Evolutionary conservation across 495 filamentous ascomycete species (phyloP), one percentile per base, ranked within the genome.

Genomic region (Lasiosphaeriaceae sp.): DNA sequence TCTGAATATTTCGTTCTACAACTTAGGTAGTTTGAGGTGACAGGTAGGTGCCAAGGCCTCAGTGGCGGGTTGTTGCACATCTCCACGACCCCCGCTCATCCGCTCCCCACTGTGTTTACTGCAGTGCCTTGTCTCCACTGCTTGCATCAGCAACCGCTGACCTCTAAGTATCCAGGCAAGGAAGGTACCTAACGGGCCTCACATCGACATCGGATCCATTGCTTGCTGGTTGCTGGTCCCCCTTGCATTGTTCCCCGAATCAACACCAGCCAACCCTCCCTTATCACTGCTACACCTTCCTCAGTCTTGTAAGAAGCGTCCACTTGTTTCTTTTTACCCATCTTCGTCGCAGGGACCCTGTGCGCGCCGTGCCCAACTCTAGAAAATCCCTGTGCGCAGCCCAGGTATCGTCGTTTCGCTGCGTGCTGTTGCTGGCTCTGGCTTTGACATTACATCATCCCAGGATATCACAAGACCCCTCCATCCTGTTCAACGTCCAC

Each of bases 401-500:
- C 16, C 43, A n/a, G 20, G 12, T 47, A 23, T n/a, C n/a, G n/a
- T n/a, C n/a, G n/a, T n/a, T n/a, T n/a, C n/a, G n/a, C n/a, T n/a
- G n/a, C n/a, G n/a, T n/a, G n/a, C n/a, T n/a, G n/a, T n/a, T n/a
- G 11, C 20, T 47, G 45, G 11, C 2, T 22, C 22, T 20, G 16
- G 8, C 47, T 16, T 3, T 14, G 49, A 29, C 47, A 50, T 45
- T 44, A 50, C 47, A 44, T 57, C 47, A 51, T 57, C 20, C 54
- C 19, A 7, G 43, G 16, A 43, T 47, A 53, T 53, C 46, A 50
- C 47, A 50, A 31, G 31, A 50, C 39, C 43, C 51, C 58, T 26
- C 29, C 34, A n/a, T 48, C 43, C n/a, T 35, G 26, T 31, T 31
- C 26, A 31, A 31, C 26, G 26, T 31, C 26, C 26, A 31, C 26